Evolutionary conservation across 2,329 filamentous ascomycete genomes (phyloP).

Genomic region (Acrocalymma vagum): DNA sequence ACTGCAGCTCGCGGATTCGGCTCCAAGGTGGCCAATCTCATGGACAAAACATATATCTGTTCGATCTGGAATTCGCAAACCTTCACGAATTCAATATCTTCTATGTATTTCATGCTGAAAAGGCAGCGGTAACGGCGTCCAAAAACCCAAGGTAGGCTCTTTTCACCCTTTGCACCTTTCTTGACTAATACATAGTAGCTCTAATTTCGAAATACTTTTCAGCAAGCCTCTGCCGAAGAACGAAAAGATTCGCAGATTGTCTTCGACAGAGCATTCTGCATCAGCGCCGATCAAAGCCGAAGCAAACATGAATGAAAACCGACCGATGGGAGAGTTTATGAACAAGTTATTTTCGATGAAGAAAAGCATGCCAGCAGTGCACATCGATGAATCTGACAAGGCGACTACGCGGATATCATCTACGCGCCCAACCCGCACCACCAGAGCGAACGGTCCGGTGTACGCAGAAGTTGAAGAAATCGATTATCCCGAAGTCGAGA

Average conservation of each 20-base stretch:
- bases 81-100: slow-evolving; percentile 14
- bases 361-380: not conserved
- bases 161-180: no score
- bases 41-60: slow-evolving; percentile 14
- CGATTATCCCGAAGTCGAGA: slow-evolving; percentile 10
- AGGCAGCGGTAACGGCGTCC: no score
- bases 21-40: slow-evolving; percentile 18
- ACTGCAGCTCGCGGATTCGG: slow-evolving; percentile 27
- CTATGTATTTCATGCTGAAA: slow-evolving; percentile 11
- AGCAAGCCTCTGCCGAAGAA: slow-evolving; percentile 16
- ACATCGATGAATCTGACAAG: not conserved
- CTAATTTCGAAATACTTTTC: slow-evolving; percentile 25
- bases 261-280: no score
- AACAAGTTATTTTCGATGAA: no score
- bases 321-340: no score
- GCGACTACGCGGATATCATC: not conserved
- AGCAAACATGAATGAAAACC: no score
- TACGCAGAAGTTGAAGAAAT: slow-evolving; percentile 1
- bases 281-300: no score
- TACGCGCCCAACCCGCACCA: slow-evolving; percentile 4
- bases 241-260: slow-evolving; percentile 14
- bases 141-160: no score
- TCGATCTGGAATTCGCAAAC: slow-evolving; percentile 33
- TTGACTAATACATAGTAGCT: no score
- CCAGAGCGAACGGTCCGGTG: slow-evolving; percentile 1